Evolutionary conservation across 495 filamentous ascomycete species (phyloP).

Genomic region (Penicillium macrosclerotiorum): DNA sequence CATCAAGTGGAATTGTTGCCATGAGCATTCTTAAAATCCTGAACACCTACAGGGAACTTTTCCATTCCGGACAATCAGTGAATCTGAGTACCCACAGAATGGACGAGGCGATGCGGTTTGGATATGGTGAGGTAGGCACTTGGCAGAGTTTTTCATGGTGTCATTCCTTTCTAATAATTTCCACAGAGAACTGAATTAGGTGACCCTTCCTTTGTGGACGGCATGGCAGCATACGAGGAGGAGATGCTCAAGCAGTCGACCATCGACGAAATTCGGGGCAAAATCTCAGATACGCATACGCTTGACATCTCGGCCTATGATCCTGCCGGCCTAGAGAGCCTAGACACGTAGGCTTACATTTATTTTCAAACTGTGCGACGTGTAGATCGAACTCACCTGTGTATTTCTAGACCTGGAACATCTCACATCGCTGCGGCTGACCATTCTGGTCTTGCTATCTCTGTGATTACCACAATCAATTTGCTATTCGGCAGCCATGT

Average conservation of each 20-base stretch:
- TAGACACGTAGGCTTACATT: conserved; percentile 50
- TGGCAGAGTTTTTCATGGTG: neutral
- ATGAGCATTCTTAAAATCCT: conserved; percentile 75
- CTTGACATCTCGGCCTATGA: conserved; percentile 70
- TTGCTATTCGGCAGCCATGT: conserved; percentile 75
- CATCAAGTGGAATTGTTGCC: conserved; percentile 70
- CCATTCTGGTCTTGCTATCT: conserved; percentile 64
- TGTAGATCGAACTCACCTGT: neutral
- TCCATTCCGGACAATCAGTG: conserved; percentile 41
- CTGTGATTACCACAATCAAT: conserved; percentile 80
- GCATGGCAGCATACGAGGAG: conserved; percentile 60
- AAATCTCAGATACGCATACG: conserved; percentile 68
- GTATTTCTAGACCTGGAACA: conserved; percentile 61
- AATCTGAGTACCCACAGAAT: conserved; percentile 75
- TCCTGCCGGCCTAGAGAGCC: conserved; percentile 57
- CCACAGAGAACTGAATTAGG: conserved; percentile 63
- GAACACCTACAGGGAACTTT: conserved; percentile 65
- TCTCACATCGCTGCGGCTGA: conserved; percentile 74
- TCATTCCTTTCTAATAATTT: conserved; percentile 2
- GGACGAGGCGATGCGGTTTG: conserved; percentile 84
- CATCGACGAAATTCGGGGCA: conserved; percentile 54
- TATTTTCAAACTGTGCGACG: neutral
- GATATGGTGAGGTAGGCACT: conserved; percentile 65
- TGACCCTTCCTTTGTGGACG: conserved; percentile 70
- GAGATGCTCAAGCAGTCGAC: conserved; percentile 62